Conservation (phyloP, 2,329 filamentous ascomycete species). For the Fusarium nematophilum region DNA sequence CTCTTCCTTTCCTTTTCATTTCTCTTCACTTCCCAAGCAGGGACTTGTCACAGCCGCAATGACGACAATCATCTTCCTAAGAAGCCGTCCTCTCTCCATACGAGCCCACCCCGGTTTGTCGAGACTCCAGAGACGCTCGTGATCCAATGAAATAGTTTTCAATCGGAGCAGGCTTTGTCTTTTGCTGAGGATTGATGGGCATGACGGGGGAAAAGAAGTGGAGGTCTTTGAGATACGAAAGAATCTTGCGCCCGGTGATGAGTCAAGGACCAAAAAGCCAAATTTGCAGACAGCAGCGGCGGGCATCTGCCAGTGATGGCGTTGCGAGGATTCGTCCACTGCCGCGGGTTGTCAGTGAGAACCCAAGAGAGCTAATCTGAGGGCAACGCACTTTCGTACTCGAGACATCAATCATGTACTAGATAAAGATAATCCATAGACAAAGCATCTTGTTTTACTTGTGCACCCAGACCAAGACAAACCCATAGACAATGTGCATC, state of each 20-base stretch:
- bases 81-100: constrained; percentile 32
- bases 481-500: too few species aligned
- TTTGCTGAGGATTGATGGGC: neutral
- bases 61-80: constrained; percentile 46
- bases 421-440: constrained; percentile 3
- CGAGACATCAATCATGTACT: neutral
- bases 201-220: neutral
- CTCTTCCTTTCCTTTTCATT: neutral
- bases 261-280: constrained; percentile 67
- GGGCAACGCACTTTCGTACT: constrained; percentile 49
- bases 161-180: constrained; percentile 60
- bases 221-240: constrained; percentile 25
- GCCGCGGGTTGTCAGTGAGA: constrained; percentile 62
- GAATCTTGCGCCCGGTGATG: constrained; percentile 58
- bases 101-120: neutral
- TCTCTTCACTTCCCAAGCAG: constrained; percentile 1
- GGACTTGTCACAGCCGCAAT: constrained; percentile 48
- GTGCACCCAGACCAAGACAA: too few species aligned
- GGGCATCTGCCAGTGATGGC: constrained; percentile 23
- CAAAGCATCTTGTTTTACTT: constrained; percentile 32
- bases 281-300: constrained; percentile 65
- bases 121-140: constrained; percentile 34
- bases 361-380: constrained; percentile 69
- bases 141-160: constrained; percentile 62
- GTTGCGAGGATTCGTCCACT: constrained; percentile 16